Evolutionary conservation across 1,284 basidiomycete genomes (phyloP), one percentile per base, ranked within the genome.

Genomic region (Apiotrichum siamense): DNA sequence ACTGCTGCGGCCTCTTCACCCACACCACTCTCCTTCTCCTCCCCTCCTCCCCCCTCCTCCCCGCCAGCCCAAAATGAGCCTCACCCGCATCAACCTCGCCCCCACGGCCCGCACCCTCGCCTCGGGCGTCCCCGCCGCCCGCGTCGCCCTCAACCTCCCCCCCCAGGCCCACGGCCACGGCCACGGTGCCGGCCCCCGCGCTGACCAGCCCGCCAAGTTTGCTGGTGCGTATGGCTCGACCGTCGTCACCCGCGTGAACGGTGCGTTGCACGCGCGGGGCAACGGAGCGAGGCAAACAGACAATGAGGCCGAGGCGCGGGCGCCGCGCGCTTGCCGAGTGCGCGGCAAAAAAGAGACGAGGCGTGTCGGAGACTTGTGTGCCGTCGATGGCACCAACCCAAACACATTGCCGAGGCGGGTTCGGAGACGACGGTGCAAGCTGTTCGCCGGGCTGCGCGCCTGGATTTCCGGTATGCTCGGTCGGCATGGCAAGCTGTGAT

Each of bases 41-140:
- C 29, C 41, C 46, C 35, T 38, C 35, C 44, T 42, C 45, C 18
- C 31, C 18, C 29, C 29, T 11, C 47, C 32, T 27, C 44, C 24
- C 33, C 26, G 39, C 31, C 32, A 29, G 43, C n/a, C 44, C 33
- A 55, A 50, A 49, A 66, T 65, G 64, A 61, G 61, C 49, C 59
- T 69, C 61, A 61, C 67, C 54, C 61, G 73, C 50, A 58, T 89
- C 71, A 90, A 84, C 76, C 78, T 94, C 66, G 76, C 87, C 38
- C 86, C 89, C 53, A 89, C 89, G 42, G 83, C 87, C 60, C 83
- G 86, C 69, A 78, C 82, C 10, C 81, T 87, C 57, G 79, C 89
- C 37, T 83, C 80, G 39, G 94, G 94, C 60, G 94, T 94, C 59
- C 97, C 98, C 78, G 87, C 94, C 77, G 86, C 97, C 58, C 91